Base-by-base conservation (phyloP, 305 asterid species). In the Fraxinus velutina region DNA sequence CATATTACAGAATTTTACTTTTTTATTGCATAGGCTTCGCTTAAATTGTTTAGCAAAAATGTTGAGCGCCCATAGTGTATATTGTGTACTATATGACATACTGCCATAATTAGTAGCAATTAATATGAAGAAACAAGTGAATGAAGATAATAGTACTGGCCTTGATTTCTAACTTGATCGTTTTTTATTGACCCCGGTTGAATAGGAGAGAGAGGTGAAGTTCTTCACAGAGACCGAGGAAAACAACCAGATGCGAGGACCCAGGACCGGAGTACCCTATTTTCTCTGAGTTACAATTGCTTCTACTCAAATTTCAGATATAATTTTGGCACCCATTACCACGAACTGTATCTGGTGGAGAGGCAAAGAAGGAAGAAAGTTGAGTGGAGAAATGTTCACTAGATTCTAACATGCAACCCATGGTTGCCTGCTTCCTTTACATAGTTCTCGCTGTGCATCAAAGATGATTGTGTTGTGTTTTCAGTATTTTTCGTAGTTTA, bases 221-320 rank as follows among this genome's bases (percentile, higher is more conserved):
- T 96, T 96, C 85, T 96, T 96, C 92, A 93, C 99, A 1, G 99
- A 96, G 88, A 96, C 99, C 0, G 99, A 96, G 88, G 98, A 96
- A 87, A 96, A 94, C 93, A 96, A 96, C 88, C 99, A 96, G 77
- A 96, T 96, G 99, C 90, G 99, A 84, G 99, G 99, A 57, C 99
- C 98, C 8, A 93, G 99, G 89, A 90, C 92, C 9, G 99, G 99
- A 87, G 99, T 96, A 30, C 98, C 98, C 0, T 96, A 96, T 90
- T 96, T 96, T 81, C 94, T 96, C 50, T 94, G 88, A 90, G 80
- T 70, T 82, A 81, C 30, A 8, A 57, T 78, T 13, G 34, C 52
- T 62, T 80, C 73, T 39, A 22, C 80, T 78, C 32, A 34, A 12
- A 15, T 19, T 50, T 73, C 76, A 21, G 33, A 50, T 80, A 72